Evolutionary conservation across 495 filamentous ascomycete genomes (phyloP).

Genomic region (Penicillium daleae): DNA sequence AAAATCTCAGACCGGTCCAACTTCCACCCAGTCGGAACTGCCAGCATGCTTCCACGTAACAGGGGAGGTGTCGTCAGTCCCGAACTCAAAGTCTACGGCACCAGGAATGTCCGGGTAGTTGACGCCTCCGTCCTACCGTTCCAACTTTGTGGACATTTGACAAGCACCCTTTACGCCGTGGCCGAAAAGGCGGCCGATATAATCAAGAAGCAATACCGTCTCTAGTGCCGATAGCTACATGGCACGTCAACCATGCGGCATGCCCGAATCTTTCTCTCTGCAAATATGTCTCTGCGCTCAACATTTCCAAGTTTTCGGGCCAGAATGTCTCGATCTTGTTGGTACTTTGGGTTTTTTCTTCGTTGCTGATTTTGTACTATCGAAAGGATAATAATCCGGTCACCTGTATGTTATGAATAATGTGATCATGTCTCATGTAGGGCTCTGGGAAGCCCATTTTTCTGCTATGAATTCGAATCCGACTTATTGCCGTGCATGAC

Average conservation of each 20-base stretch:
- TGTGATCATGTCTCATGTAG: conserved; percentile 9
- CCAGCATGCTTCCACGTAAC: conserved; percentile 58
- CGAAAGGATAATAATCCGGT: neutral
- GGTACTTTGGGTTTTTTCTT: neutral
- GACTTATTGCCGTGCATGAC: neutral
- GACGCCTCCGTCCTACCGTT: conserved; percentile 63
- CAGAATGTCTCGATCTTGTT: neutral
- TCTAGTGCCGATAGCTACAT: neutral
- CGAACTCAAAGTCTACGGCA: conserved; percentile 52
- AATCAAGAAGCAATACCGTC: conserved; percentile 36
- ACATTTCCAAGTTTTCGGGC: neutral
- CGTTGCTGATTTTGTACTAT: neutral
- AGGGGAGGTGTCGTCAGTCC: conserved; percentile 54
- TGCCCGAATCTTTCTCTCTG: neutral
- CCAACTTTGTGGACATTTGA: conserved; percentile 55
- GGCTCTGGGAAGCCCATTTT: neutral
- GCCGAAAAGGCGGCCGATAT: conserved; percentile 58
- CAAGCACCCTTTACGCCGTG: conserved; percentile 59
- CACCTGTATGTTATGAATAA: neutral
- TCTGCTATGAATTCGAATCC: neutral
- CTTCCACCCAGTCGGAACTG: conserved; percentile 52
- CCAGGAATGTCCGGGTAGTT: conserved; percentile 50
- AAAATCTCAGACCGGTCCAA: conserved; percentile 36
- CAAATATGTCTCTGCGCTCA: neutral
- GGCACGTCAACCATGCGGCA: neutral